Evolutionary conservation across 169 alveolate species (phyloP).

Genomic region (Plasmodium malariae): DNA sequence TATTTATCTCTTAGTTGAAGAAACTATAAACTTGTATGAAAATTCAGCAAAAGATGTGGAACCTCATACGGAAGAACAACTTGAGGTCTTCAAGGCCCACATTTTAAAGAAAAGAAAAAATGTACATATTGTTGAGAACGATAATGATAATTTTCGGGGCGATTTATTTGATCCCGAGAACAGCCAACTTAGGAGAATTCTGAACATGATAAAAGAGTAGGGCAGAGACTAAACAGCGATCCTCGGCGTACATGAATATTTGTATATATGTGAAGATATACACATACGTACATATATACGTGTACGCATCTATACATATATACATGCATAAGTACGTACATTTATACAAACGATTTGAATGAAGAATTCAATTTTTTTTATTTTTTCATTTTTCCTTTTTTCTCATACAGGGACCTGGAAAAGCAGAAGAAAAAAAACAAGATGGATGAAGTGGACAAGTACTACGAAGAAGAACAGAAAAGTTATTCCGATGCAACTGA

Average conservation of each 20-base stretch:
- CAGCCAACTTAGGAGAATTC: slow-evolving; percentile 62
- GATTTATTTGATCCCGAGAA: slow-evolving; percentile 55
- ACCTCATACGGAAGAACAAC: slow-evolving; percentile 44
- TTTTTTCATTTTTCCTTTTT: not conserved
- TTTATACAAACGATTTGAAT: not conserved
- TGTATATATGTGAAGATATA: slow-evolving; percentile 12
- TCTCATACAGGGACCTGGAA: slow-evolving; percentile 60
- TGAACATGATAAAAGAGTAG: slow-evolving; percentile 71
- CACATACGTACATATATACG: too few relatives aligned
- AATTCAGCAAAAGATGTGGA: slow-evolving; percentile 74
- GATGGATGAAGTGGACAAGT: slow-evolving; percentile 68
- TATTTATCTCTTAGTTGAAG: slow-evolving; percentile 62
- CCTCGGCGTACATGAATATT: not conserved
- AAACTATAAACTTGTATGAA: slow-evolving; percentile 71
- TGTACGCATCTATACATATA: not conserved
- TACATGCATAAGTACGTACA: too few relatives aligned
- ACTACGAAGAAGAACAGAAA: slow-evolving; percentile 74
- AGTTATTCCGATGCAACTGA: slow-evolving; percentile 59
- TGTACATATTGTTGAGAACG: not conserved
- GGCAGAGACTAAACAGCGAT: slow-evolving; percentile 4
- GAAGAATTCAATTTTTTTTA: too few relatives aligned
- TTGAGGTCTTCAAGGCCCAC: slow-evolving; percentile 4
- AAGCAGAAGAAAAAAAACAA: slow-evolving; percentile 71
- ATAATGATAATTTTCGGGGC: slow-evolving; percentile 15
- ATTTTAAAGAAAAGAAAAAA: slow-evolving; percentile 15